Evolutionary conservation across 2,329 filamentous ascomycete species (phyloP), one percentile per base, ranked within the genome.

Genomic region (Xylariaceae sp.): DNA sequence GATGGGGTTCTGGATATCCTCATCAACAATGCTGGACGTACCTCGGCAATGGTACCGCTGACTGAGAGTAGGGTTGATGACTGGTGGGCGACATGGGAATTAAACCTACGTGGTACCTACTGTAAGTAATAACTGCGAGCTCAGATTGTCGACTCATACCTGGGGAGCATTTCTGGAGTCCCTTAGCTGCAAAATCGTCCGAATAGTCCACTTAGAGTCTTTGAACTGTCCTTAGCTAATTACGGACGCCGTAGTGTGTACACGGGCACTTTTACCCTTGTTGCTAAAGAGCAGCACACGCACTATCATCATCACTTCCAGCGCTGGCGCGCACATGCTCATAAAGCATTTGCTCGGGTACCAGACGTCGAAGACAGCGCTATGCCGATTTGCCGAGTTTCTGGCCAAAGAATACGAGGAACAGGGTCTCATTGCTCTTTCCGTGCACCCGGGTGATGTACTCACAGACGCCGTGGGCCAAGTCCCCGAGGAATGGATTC

Each of bases 391-490:
- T 23, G 72, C 65, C 27, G 73, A 81, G 57, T 77, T 73, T 47
- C 43, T 75, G 5, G 65, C 64, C 3, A 59, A 57, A 26, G 78
- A 81, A 57, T 73, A 80, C 56, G 65, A 63, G 6, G 67, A 67
- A 4, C 59, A 76, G 47, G 73, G 73, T 0, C 54, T 77, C 2
- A 57, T 79, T 7, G 68, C 70, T 2, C 67, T 71, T 27, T 57
- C 65, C 2, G 50, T 77, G 3, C 74, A 79, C 60, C 77, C 77
- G 0, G 77, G 77, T 3, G 72, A 69, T 16, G 70, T 75, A 2
- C 55, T 61, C 48, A 79, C 76, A 0, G 73, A 74, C 20, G 62
- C 77, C 51, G 66, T 70, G 4, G 35, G 47, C 23, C 58, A 58
- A 1, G 60, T 73, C 59, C 69, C 70, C 2, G 46, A 64, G 20